Conservation (phyloP, 2,329 filamentous ascomycete species). For the Beauveria pseudobassiana region DNA sequence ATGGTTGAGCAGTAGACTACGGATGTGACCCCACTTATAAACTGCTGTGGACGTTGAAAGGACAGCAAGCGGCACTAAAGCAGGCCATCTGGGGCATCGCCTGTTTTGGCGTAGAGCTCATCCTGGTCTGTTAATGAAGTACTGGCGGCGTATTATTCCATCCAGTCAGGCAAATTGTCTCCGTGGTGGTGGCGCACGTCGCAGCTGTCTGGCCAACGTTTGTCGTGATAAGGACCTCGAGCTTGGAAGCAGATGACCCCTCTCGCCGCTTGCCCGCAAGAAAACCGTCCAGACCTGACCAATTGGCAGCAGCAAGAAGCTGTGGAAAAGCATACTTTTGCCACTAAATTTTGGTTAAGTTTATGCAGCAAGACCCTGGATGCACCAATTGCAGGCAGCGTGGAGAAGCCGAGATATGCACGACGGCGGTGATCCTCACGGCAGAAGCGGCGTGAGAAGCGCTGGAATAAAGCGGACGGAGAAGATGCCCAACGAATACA, state of each 20-base stretch:
- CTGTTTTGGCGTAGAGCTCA: background rate
- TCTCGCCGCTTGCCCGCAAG: too few relatives aligned
- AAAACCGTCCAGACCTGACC: background rate
- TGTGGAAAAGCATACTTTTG: background rate
- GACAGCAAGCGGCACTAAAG: background rate
- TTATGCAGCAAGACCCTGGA: conserved; percentile 1
- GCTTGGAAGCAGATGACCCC: background rate
- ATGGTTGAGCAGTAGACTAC: background rate
- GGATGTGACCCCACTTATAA: background rate
- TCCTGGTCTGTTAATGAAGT: background rate
- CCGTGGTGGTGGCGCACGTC: background rate
- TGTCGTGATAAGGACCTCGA: background rate
- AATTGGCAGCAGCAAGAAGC: background rate
- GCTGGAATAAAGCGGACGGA: too few relatives aligned
- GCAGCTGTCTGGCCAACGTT: background rate
- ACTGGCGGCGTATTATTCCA: background rate
- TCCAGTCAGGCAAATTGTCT: background rate
- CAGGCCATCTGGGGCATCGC: conserved; percentile 2
- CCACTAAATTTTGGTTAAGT: background rate
- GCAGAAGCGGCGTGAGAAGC: background rate
- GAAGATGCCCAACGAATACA: too few relatives aligned
- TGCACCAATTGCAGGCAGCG: conserved; percentile 2
- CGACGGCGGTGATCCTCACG: background rate
- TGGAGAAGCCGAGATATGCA: conserved; percentile 8
- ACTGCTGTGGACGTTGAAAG: background rate